Base-by-base conservation (phyloP, 2,329 filamentous ascomycete genomes). In the Colletotrichum chrysophilum region DNA sequence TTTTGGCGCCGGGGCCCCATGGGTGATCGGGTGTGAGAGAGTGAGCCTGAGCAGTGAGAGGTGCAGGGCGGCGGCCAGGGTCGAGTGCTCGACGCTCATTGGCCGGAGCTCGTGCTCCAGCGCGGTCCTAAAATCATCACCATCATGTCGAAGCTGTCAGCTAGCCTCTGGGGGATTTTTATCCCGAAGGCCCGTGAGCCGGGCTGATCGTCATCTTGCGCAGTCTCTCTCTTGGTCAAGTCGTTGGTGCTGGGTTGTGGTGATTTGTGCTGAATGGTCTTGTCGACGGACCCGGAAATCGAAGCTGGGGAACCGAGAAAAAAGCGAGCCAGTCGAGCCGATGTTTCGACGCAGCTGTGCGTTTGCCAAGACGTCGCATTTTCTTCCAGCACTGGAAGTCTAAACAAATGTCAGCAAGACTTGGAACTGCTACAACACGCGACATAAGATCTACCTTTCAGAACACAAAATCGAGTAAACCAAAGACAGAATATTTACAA, bases 351-450 rank as follows among this genome's bases (percentile, higher is more conserved):
- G 36, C 28, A 61, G 26, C 28, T 18, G 28, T 18, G 68, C 60
- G n/a, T 61, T 30, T 66, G 69, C 73, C 73, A 75, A 72, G 73
- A 66, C 62, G 56, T 75, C 62, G 62, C 72, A 71, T 71, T 62
- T 28, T 64, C 58, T 60, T 38, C 21, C 26, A 66, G 13, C 18
- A 18, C 34, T 36, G 48, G 52, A 66, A 71, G 60, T 26, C 36
- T 75, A 38, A 52, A 38, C 26, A 24, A 14, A 30, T n/a, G 28
- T n/a, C 7, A 67, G 48, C 13, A 28, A 43, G 66, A n/a, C 14
- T 52, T 21, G 43, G n/a, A 43, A 64, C 71, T 36, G 38, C 7
- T 24, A 58, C 26, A 30, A 5, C 13, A 18, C 13, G 18, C 18
- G 18, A 34, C 28, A 61, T 21, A 13, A 1, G 0, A 12, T 12